Conservation (phyloP, 139 green algal genomes). For the Eudorina sp. region DNA sequence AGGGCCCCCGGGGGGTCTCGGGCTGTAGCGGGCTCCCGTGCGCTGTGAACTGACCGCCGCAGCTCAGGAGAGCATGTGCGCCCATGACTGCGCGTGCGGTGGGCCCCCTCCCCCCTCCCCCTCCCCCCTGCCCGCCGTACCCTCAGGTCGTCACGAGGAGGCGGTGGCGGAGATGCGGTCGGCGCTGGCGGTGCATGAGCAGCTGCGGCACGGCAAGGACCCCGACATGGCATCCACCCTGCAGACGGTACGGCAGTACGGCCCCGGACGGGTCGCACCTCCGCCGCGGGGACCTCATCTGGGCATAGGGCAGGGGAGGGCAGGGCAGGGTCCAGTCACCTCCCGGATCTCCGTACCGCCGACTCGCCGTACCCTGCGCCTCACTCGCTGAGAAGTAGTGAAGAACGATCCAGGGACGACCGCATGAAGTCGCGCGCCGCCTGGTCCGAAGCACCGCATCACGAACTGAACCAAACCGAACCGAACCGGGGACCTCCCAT, state of each 20-base stretch:
- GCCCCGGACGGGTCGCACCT: no score
- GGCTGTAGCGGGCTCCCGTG: no score
- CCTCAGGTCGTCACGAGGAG: constrained; percentile 18
- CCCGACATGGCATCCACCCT: not conserved
- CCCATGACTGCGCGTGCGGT: no score
- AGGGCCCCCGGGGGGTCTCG: no score
- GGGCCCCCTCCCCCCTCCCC: not conserved
- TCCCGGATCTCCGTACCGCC: no score
- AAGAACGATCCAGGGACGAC: not conserved
- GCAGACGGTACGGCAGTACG: constrained; percentile 7
- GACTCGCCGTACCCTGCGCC: no score
- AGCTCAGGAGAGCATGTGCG: no score
- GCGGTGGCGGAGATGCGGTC: constrained; percentile 28
- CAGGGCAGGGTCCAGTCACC: not conserved
- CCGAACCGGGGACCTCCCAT: not conserved
- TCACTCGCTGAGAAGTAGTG: no score
- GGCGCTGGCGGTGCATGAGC: not conserved
- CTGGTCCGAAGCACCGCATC: not conserved
- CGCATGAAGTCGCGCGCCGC: not conserved
- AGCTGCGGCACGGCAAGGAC: constrained; percentile 30
- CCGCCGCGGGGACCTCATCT: not conserved
- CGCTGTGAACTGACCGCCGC: no score
- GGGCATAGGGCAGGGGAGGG: not conserved
- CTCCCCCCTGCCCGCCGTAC: not conserved
- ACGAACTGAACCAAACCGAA: not conserved